Conservation (phyloP, 2,329 filamentous ascomycete species). For the Plenodomus tracheiphilus region DNA sequence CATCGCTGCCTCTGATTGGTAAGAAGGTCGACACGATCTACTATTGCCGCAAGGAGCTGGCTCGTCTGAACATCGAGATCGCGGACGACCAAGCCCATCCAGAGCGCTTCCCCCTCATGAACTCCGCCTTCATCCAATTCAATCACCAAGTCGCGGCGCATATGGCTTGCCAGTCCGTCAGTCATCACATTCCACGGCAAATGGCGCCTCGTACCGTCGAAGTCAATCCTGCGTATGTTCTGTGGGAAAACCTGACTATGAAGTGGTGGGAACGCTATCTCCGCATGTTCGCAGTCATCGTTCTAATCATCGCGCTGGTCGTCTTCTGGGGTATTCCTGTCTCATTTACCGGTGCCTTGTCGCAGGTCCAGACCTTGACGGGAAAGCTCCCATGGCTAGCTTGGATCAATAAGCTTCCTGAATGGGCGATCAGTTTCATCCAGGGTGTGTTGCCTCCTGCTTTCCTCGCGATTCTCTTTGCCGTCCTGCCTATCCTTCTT, state of each 20-base stretch:
- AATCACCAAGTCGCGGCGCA: constrained; percentile 96
- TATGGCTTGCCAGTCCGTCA: constrained; percentile 93
- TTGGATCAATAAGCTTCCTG: constrained; percentile 68
- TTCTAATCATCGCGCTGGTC: constrained; percentile 72
- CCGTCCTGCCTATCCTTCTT: constrained; percentile 80
- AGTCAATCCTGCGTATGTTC: constrained; percentile 86
- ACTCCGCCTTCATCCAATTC: constrained; percentile 97
- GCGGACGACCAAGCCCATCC: constrained; percentile 84
- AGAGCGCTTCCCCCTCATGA: constrained; percentile 89
- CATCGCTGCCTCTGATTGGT: constrained; percentile 75
- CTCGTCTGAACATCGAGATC: constrained; percentile 87
- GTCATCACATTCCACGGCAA: constrained; percentile 86
- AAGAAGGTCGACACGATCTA: constrained; percentile 96
- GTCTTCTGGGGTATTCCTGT: constrained; percentile 91
- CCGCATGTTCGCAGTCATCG: constrained; percentile 67
- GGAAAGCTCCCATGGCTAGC: constrained; percentile 67
- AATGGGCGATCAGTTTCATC: constrained; percentile 66
- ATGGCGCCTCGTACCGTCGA: constrained; percentile 95
- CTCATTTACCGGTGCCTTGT: constrained; percentile 80
- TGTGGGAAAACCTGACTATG: constrained; percentile 97
- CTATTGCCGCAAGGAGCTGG: constrained; percentile 83
- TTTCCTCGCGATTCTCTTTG: constrained; percentile 74
- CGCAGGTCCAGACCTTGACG: constrained; percentile 74
- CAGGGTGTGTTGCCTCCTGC: constrained; percentile 85
- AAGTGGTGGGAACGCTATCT: constrained; percentile 91